phyloP scores from a whole-genome alignment of 768 basidiomycete genomes.

The Naematelia aurantialba region DNA sequence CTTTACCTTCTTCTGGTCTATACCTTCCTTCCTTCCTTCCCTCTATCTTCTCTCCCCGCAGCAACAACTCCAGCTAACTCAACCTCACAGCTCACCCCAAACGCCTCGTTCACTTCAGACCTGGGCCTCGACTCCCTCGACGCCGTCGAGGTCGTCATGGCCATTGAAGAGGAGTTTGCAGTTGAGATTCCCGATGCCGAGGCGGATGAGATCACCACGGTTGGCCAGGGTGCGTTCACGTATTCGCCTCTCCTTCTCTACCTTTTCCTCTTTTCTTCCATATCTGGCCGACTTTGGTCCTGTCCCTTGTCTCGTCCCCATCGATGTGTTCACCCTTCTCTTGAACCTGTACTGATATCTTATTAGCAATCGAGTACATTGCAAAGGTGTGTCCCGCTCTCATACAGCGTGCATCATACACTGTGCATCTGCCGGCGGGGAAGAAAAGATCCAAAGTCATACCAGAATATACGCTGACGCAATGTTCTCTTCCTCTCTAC shows the following conservation, averaged over 20 bases:
- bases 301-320: background rate
- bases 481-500: background rate
- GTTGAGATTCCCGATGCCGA: slow-evolving; percentile 98
- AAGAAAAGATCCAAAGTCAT: too few relatives aligned
- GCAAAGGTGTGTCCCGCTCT: slow-evolving; percentile 55
- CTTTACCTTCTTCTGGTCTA: background rate
- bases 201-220: slow-evolving; percentile 88
- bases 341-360: slow-evolving; percentile 5
- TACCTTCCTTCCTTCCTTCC: background rate
- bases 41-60: background rate
- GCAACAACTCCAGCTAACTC: background rate
- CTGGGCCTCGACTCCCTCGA: slow-evolving; percentile 93
- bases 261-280: background rate
- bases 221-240: slow-evolving; percentile 69
- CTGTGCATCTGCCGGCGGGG: too few relatives aligned
- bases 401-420: background rate
- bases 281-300: background rate
- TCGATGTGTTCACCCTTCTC: background rate
- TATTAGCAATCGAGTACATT: slow-evolving; percentile 86
- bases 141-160: slow-evolving; percentile 97
- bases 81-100: slow-evolving; percentile 59
- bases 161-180: slow-evolving; percentile 97
- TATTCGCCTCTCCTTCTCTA: slow-evolving; percentile 4
- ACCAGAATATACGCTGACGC: too few relatives aligned
- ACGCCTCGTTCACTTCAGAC: slow-evolving; percentile 71